A percentile compares a stretch with the other conserved stretches of the same genome.
Conservation (phyloP, 805 yeast genomes). For the Candida multigemmis region DNA sequence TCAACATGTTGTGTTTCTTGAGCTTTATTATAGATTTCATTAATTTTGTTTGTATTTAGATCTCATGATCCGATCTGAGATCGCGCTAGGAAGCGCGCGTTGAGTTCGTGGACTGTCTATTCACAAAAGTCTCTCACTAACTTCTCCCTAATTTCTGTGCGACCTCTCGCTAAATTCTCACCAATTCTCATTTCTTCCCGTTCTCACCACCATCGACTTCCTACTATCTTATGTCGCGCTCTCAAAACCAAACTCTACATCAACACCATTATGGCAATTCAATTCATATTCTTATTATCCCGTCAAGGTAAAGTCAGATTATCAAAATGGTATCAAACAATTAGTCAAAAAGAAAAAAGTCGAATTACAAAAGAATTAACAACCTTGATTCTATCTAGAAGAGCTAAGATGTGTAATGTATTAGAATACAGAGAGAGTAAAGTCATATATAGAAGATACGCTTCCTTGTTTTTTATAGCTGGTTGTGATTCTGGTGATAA, state of each 20-base stretch:
- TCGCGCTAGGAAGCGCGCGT: no score
- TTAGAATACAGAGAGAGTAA: constrained; percentile 79
- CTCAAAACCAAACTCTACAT: background rate
- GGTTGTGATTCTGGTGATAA: constrained; percentile 81
- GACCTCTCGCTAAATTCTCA: no score
- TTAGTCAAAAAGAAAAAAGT: constrained; percentile 76
- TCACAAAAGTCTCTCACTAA: no score
- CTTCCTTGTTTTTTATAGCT: constrained; percentile 82
- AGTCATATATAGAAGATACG: constrained; percentile 86
- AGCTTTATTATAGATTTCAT: no score
- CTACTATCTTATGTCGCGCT: no score
- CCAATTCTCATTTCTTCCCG: no score
- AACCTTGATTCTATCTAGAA: constrained; percentile 72
- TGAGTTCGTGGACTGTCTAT: no score
- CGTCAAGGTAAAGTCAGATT: constrained; percentile 93
- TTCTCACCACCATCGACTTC: no score
- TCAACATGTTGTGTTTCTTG: no score
- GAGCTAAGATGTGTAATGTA: constrained; percentile 93
- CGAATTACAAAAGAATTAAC: constrained; percentile 80
- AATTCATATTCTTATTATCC: constrained; percentile 73
- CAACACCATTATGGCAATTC: constrained; percentile 50
- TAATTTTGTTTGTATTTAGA: no score
- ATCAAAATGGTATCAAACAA: constrained; percentile 85
- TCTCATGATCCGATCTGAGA: no score
- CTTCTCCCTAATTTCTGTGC: no score